Conservation (phyloP, 1,284 basidiomycete species). For the Volvariella volvacea region DNA sequence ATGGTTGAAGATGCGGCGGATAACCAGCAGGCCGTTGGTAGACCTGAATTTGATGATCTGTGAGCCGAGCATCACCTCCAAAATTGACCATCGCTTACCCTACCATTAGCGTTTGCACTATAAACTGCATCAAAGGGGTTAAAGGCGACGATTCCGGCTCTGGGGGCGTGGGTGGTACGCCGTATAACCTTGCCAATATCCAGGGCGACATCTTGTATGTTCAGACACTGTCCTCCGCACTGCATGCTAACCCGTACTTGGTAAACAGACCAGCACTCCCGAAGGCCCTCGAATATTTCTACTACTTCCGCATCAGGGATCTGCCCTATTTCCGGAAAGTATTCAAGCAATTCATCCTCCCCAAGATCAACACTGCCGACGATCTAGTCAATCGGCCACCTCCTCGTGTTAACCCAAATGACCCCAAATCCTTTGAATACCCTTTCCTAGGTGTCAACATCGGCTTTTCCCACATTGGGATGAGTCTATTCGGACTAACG, state of each 20-base stretch:
- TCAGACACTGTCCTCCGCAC: not conserved
- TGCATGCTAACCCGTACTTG: not conserved
- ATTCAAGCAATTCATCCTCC: constrained; percentile 12
- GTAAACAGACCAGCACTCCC: constrained; percentile 13
- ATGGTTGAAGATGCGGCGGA: too few species aligned
- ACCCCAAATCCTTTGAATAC: constrained; percentile 6
- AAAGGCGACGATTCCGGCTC: not conserved
- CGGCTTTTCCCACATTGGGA: constrained; percentile 28
- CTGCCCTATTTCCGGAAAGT: constrained; percentile 8
- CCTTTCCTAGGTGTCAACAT: constrained; percentile 27
- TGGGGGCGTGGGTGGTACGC: constrained; percentile 13
- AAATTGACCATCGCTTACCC: too few species aligned
- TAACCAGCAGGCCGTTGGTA: too few species aligned
- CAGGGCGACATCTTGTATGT: constrained; percentile 43
- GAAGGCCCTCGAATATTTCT: constrained; percentile 15
- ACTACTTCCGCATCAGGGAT: constrained; percentile 12
- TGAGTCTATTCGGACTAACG: constrained; percentile 2
- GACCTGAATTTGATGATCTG: too few species aligned
- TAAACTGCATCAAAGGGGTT: constrained; percentile 10
- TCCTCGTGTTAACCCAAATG: constrained; percentile 4
- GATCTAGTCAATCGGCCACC: constrained; percentile 8
- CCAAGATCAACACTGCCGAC: constrained; percentile 11
- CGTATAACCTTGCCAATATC: constrained; percentile 27
- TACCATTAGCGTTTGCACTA: constrained; percentile 12
- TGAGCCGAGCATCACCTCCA: too few species aligned